These are phyloP conservation scores for Ilex paraguariensis DNA, from an alignment of 305 asterid genomes.

Conservation along the genomic window DNA sequence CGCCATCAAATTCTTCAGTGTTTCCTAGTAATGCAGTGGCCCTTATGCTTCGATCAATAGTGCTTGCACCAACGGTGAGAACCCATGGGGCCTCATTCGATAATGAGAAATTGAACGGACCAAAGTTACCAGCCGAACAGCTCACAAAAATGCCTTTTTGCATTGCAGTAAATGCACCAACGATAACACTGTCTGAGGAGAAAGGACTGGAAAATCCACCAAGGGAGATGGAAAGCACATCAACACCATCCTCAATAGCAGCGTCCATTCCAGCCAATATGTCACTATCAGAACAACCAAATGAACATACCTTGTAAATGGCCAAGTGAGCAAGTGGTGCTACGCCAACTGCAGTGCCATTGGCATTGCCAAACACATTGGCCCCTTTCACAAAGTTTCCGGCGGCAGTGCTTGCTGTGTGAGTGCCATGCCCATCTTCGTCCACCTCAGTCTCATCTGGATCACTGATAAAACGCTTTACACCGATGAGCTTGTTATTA, in stretches of 20 bases:
- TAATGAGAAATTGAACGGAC: not conserved
- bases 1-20: not conserved
- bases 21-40: constrained; percentile 3
- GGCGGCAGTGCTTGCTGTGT: not conserved
- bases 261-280: constrained; percentile 10
- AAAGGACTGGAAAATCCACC: not conserved
- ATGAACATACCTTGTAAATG: constrained; percentile 5
- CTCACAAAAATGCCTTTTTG: constrained; percentile 13
- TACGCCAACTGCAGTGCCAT: constrained; percentile 11
- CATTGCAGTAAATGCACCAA: constrained; percentile 7
- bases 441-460: not conserved
- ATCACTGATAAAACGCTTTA: not conserved
- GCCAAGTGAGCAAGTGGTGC: constrained; percentile 15
- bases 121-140: constrained; percentile 4
- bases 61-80: constrained; percentile 16
- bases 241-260: constrained; percentile 13
- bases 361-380: constrained; percentile 3
- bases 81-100: constrained; percentile 10
- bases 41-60: constrained; percentile 3
- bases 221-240: constrained; percentile 11
- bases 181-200: not conserved
- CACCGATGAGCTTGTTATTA: constrained; percentile 14
- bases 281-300: not conserved
- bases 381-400: constrained; percentile 4
- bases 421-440: not conserved